Conservation (phyloP, 805 yeast genomes). For the Spathaspora sp. region DNA sequence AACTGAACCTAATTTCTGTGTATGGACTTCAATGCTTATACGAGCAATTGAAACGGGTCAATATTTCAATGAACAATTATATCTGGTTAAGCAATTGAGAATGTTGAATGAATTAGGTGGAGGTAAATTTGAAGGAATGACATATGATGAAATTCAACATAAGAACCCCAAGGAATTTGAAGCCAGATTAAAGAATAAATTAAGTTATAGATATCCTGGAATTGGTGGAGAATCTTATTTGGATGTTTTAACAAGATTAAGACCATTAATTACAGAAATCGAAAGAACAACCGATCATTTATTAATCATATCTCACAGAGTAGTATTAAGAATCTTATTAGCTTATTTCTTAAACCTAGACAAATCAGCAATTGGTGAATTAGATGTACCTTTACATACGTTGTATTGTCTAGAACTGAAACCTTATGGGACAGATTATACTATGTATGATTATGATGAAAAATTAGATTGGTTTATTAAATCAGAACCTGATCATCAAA, state of each 20-base stretch:
- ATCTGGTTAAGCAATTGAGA: slow-evolving; percentile 81
- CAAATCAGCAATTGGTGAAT: slow-evolving; percentile 75
- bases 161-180: slow-evolving; percentile 75
- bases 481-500: slow-evolving; percentile 53
- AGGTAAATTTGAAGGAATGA: slow-evolving; percentile 89
- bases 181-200: slow-evolving; percentile 70
- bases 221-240: slow-evolving; percentile 95
- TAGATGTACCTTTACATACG: slow-evolving; percentile 91
- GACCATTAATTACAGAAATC: slow-evolving; percentile 88
- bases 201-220: slow-evolving; percentile 91
- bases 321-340: slow-evolving; percentile 79
- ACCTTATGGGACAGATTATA: slow-evolving; percentile 95
- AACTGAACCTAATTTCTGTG: slow-evolving; percentile 73
- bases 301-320: slow-evolving; percentile 81
- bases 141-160: slow-evolving; percentile 79
- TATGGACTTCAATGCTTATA: slow-evolving; percentile 87
- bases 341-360: slow-evolving; percentile 87
- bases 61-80: slow-evolving; percentile 68
- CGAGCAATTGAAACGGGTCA: slow-evolving; percentile 78
- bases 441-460: slow-evolving; percentile 84
- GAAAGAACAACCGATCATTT: slow-evolving; percentile 90
- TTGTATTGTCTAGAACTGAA: slow-evolving; percentile 86
- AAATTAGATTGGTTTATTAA: slow-evolving; percentile 70
- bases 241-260: slow-evolving; percentile 85
- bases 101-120: slow-evolving; percentile 94